A percentile compares a stretch with the other conserved stretches of the same genome.
These are phyloP conservation scores for Tuber magnatum DNA, from an alignment of 495 filamentous ascomycete genomes.

Conservation along the genomic window DNA sequence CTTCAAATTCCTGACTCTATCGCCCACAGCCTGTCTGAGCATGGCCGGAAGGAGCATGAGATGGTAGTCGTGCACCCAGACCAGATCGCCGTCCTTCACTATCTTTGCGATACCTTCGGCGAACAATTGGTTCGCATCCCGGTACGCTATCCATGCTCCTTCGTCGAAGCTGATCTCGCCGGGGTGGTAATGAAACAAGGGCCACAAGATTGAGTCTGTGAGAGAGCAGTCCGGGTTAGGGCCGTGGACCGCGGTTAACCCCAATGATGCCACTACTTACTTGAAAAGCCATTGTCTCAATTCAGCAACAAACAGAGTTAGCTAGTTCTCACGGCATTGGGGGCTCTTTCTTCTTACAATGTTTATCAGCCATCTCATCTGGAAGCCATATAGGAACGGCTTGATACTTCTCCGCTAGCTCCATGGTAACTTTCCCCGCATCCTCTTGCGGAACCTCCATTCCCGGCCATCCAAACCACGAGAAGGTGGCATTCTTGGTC, in stretches of 20 bases:
- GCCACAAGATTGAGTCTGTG: conserved; percentile 88
- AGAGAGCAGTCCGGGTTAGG: conserved; percentile 12
- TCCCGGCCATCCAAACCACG: conserved; percentile 98
- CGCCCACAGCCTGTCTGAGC: conserved; percentile 67
- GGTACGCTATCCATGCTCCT: conserved; percentile 77
- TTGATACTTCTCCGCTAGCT: conserved; percentile 63
- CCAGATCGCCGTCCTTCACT: conserved; percentile 68
- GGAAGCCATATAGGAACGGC: conserved; percentile 72
- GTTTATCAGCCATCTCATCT: conserved; percentile 68
- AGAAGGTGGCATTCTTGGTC: conserved; percentile 83
- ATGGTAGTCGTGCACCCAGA: conserved; percentile 98
- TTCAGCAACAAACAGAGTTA: not conserved
- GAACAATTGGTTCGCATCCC: conserved; percentile 76
- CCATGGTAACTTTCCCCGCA: conserved; percentile 56
- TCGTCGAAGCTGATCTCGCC: conserved; percentile 89
- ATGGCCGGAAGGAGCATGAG: conserved; percentile 83
- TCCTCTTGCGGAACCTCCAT: conserved; percentile 72
- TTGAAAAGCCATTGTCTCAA: conserved; percentile 70
- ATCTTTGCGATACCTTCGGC: conserved; percentile 67
- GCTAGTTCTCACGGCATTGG: not conserved
- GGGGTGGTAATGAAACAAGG: conserved; percentile 90
- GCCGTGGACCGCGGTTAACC: conserved; percentile 14
- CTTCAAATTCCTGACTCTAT: conserved; percentile 67
- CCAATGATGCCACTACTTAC: conserved; percentile 46
- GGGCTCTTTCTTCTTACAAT: conserved; percentile 45